Conservation (phyloP, 768 basidiomycete genomes). For the Mycena indigotica region DNA sequence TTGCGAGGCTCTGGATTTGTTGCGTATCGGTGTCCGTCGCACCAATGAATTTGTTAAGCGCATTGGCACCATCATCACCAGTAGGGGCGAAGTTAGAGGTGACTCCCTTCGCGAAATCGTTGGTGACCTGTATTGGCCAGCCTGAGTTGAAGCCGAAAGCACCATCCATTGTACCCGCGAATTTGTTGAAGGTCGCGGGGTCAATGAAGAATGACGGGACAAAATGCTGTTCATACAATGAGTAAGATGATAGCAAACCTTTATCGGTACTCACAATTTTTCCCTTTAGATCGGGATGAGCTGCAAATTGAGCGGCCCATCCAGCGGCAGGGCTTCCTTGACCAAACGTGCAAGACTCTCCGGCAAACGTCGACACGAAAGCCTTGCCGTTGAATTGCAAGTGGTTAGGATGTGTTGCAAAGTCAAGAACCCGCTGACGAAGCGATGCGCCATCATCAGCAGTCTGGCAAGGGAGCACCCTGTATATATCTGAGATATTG, state of each 20-base stretch:
- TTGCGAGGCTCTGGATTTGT: slow-evolving; percentile 49
- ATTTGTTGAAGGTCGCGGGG: slow-evolving; percentile 49
- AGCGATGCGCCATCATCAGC: slow-evolving; percentile 51
- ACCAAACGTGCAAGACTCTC: slow-evolving; percentile 70
- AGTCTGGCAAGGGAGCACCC: slow-evolving; percentile 56
- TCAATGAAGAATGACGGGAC: slow-evolving; percentile 72
- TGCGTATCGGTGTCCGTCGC: slow-evolving; percentile 53
- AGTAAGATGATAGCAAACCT: neutral
- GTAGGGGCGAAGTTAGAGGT: slow-evolving; percentile 17
- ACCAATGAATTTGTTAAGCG: slow-evolving; percentile 45
- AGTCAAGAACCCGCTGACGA: slow-evolving; percentile 55
- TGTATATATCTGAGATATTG: slow-evolving; percentile 26
- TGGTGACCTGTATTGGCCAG: slow-evolving; percentile 71
- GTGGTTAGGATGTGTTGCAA: slow-evolving; percentile 61
- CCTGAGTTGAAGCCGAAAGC: slow-evolving; percentile 76
- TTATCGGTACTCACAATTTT: slow-evolving; percentile 32
- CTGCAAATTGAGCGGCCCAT: slow-evolving; percentile 59
- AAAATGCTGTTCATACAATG: slow-evolving; percentile 44
- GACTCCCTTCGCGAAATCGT: slow-evolving; percentile 38
- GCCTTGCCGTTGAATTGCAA: slow-evolving; percentile 46
- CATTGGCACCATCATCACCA: slow-evolving; percentile 25
- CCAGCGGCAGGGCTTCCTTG: slow-evolving; percentile 50
- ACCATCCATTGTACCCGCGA: slow-evolving; percentile 54
- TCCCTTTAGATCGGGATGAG: slow-evolving; percentile 47
- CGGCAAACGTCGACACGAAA: slow-evolving; percentile 73